These are phyloP conservation scores for Hymenoscyphus occultus DNA, from an alignment of 2,329 filamentous ascomycete species.

Conservation along the genomic window DNA sequence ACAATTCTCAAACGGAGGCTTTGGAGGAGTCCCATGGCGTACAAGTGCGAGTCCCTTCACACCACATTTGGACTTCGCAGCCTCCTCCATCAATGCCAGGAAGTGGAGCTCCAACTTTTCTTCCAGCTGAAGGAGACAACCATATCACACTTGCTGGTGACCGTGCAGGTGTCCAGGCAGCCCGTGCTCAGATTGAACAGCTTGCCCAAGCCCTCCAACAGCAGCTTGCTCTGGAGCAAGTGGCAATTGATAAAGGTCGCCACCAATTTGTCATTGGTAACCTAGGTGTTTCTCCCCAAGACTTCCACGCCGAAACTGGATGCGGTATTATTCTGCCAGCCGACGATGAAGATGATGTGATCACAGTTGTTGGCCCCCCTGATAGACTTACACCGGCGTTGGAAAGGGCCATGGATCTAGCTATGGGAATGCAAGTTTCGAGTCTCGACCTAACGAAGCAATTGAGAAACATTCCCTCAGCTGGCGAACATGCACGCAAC, in stretches of 20 bases:
- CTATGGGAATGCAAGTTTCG: constrained; percentile 80
- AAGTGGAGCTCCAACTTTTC: constrained; percentile 65
- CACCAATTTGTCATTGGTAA: constrained; percentile 96
- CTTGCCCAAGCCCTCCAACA: constrained; percentile 72
- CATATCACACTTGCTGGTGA: constrained; percentile 87
- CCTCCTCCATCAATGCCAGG: constrained; percentile 62
- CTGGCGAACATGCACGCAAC: constrained; percentile 76
- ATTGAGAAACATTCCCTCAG: constrained; percentile 70
- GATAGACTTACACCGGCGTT: constrained; percentile 71
- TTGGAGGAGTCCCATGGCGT: constrained; percentile 73
- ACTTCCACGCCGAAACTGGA: constrained; percentile 88
- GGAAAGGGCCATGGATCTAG: constrained; percentile 83
- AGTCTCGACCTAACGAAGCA: constrained; percentile 79
- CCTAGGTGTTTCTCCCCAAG: constrained; percentile 71
- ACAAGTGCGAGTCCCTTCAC: constrained; percentile 77
- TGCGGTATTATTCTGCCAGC: constrained; percentile 83
- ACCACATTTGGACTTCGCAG: constrained; percentile 69
- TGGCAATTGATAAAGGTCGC: constrained; percentile 78
- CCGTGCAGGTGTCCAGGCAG: constrained; percentile 74
- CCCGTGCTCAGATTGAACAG: constrained; percentile 76
- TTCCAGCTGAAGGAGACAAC: constrained; percentile 65
- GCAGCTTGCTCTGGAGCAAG: constrained; percentile 72
- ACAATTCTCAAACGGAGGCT: constrained; percentile 63
- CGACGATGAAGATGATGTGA: constrained; percentile 68
- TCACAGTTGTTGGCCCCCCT: constrained; percentile 80